Percentiles rank a stretch among this genome's conserved stretches.
Conservation (phyloP, 208 protist species). For the Novymonas esmeraldas region DNA sequence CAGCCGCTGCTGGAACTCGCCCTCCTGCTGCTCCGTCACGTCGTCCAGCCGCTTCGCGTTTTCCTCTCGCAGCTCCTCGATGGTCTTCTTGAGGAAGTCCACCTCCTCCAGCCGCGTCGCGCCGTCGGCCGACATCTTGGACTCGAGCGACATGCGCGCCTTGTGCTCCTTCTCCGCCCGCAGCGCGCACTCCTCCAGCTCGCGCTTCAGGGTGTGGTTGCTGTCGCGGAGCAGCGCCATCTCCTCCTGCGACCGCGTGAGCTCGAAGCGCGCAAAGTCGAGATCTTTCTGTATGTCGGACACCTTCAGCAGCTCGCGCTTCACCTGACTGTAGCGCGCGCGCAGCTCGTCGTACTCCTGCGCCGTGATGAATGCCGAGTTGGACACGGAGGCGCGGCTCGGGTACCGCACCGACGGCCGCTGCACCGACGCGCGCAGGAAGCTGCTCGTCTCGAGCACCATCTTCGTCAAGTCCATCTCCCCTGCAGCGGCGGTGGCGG, state of each 20-base stretch:
- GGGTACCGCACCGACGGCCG: constrained; percentile 50
- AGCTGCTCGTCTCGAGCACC: constrained; percentile 48
- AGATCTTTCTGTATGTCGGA: constrained; percentile 80
- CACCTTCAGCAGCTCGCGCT: constrained; percentile 77
- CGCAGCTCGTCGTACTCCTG: constrained; percentile 88
- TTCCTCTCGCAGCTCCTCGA: constrained; percentile 70
- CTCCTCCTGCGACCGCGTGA: constrained; percentile 73
- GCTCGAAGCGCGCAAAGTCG: constrained; percentile 77
- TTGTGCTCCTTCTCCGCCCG: constrained; percentile 53
- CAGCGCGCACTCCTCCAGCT: constrained; percentile 60
- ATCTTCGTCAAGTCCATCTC: constrained; percentile 73
- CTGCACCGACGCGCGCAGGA: constrained; percentile 39
- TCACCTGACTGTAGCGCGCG: constrained; percentile 64
- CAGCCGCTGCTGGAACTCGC: constrained; percentile 52
- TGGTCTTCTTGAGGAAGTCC: constrained; percentile 58
- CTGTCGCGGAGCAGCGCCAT: constrained; percentile 53
- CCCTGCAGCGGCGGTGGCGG: not conserved
- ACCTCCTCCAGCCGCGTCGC: constrained; percentile 48
- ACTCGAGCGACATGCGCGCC: constrained; percentile 49
- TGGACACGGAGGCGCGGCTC: constrained; percentile 59
- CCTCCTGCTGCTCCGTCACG: constrained; percentile 58
- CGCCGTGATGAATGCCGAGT: constrained; percentile 62
- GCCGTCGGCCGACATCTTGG: constrained; percentile 34
- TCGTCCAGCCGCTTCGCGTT: constrained; percentile 56
- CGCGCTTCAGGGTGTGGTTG: constrained; percentile 42